phyloP scores from a whole-genome alignment of 768 basidiomycete species.

The Dioszegia crocea region DNA sequence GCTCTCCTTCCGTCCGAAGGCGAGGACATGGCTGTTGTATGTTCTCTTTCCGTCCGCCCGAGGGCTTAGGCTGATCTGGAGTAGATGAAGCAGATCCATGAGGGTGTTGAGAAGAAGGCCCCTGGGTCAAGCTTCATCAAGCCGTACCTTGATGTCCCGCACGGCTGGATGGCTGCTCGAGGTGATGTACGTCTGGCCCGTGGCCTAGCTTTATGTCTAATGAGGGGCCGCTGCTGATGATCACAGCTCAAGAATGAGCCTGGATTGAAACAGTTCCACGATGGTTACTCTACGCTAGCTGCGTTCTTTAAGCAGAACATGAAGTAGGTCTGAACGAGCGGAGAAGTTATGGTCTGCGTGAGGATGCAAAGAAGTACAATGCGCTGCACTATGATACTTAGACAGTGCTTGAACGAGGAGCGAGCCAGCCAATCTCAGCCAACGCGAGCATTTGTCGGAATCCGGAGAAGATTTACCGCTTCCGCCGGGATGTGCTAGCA shows the following conservation, averaged over 20 bases:
- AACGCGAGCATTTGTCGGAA: too few species aligned
- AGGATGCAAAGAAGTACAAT: too few species aligned
- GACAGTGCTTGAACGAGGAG: too few species aligned
- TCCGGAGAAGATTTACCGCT: too few species aligned
- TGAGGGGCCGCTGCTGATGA: neutral
- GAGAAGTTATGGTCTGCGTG: too few species aligned
- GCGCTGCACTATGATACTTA: too few species aligned
- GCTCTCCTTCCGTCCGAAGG: slow-evolving; percentile 60
- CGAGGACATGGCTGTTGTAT: slow-evolving; percentile 60
- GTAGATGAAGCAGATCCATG: slow-evolving; percentile 34
- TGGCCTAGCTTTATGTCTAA: too few species aligned
- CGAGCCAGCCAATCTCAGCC: too few species aligned
- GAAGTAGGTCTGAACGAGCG: neutral
- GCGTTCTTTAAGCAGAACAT: slow-evolving; percentile 21
- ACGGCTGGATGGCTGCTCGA: slow-evolving; percentile 40
- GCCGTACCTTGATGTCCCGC: slow-evolving; percentile 24
- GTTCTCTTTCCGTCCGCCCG: slow-evolving; percentile 24
- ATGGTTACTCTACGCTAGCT: slow-evolving; percentile 13
- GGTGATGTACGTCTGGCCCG: slow-evolving; percentile 32
- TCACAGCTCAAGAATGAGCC: slow-evolving; percentile 12
- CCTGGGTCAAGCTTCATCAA: slow-evolving; percentile 36
- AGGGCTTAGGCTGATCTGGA: neutral
- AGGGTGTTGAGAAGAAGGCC: slow-evolving; percentile 28
- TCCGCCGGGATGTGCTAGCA: too few species aligned
- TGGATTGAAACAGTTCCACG: slow-evolving; percentile 10